These are phyloP conservation scores for Neoboletus magnificus DNA, from an alignment of 768 basidiomycete species.

Conservation along the genomic window DNA sequence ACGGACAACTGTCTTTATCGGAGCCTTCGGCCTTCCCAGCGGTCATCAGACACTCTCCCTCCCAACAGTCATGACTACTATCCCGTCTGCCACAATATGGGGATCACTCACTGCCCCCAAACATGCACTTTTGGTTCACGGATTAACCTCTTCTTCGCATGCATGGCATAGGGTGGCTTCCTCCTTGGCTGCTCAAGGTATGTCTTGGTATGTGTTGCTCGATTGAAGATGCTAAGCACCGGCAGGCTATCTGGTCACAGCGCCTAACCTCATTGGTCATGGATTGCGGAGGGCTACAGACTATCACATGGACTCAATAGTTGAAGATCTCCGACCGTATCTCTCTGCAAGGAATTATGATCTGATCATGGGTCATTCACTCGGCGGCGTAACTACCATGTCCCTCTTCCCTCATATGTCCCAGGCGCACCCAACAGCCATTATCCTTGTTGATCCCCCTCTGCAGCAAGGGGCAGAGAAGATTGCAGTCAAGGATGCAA, in stretches of 20 bases:
- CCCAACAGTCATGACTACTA: conserved; percentile 4
- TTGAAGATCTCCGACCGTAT: conserved; percentile 13
- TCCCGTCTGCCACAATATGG: conserved; percentile 13
- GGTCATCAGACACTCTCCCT: neutral
- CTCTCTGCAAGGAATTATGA: conserved; percentile 8
- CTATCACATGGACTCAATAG: conserved; percentile 1
- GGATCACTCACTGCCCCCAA: conserved; percentile 13
- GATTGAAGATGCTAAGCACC: neutral
- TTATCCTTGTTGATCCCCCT: neutral
- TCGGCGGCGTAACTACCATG: conserved; percentile 12
- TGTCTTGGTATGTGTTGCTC: neutral
- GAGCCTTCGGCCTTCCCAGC: neutral
- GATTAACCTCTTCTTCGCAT: conserved; percentile 13
- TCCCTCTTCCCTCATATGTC: conserved; percentile 9
- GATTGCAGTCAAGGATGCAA: neutral
- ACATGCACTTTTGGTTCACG: conserved; percentile 2
- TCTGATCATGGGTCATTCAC: conserved; percentile 18
- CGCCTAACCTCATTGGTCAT: conserved; percentile 13
- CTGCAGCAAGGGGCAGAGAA: neutral
- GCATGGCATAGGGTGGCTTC: conserved; percentile 12
- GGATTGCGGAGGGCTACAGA: neutral
- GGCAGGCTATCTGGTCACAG: conserved; percentile 19
- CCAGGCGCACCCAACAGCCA: neutral
- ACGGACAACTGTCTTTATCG: neutral
- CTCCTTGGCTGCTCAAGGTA: conserved; percentile 16